Evolutionary conservation across 2,329 filamentous ascomycete species (phyloP).

Genomic region (Fusarium fujikuroi): DNA sequence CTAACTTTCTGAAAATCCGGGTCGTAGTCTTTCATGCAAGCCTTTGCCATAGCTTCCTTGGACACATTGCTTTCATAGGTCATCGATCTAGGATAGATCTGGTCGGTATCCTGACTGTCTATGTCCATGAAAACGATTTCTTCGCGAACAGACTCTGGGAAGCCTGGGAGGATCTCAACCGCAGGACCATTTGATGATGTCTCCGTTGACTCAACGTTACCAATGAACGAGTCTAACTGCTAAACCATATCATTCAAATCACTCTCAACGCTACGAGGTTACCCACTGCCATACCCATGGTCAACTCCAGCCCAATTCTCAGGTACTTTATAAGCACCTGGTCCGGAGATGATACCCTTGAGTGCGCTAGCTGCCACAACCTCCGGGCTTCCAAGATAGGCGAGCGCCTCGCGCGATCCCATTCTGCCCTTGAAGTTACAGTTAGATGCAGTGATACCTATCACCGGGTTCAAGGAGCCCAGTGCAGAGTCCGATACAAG

Average conservation of each 20-base stretch:
- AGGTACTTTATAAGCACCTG: too few species aligned
- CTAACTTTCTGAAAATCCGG: not conserved
- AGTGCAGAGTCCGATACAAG: too few species aligned
- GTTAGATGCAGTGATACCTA: too few species aligned
- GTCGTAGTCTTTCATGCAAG: not conserved
- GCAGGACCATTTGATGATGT: not conserved
- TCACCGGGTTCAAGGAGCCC: too few species aligned
- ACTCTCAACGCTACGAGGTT: not conserved
- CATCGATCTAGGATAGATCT: not conserved
- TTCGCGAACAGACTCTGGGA: not conserved
- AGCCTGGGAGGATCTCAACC: not conserved
- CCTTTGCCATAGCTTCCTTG: not conserved
- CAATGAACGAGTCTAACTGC: not conserved
- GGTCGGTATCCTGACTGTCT: not conserved
- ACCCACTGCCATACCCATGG: too few species aligned
- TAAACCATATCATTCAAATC: fast-evolving
- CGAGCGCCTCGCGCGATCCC: too few species aligned
- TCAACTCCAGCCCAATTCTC: too few species aligned
- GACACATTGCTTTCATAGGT: not conserved
- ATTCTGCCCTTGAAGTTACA: too few species aligned
- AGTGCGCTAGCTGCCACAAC: too few species aligned
- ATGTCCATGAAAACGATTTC: not conserved
- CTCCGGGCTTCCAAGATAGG: too few species aligned
- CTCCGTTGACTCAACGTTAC: not conserved
- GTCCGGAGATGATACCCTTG: too few species aligned